phyloP scores from a whole-genome alignment of 2,329 filamentous ascomycete species.

The Neopestalotiopsis sp. region DNA sequence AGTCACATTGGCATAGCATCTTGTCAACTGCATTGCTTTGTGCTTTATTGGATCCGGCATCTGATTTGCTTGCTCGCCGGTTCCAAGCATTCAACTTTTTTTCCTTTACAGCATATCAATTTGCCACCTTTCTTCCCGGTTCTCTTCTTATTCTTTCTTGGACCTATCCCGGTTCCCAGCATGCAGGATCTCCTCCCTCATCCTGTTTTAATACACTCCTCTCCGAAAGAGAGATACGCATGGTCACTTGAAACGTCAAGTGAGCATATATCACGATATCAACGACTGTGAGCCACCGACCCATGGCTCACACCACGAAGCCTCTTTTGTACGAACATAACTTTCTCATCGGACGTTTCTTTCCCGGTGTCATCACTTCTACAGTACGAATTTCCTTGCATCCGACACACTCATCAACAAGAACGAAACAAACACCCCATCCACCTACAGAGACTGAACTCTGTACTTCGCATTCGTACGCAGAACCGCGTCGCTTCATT shows the following conservation, averaged over 20 bases:
- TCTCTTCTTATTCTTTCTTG: slow-evolving; percentile 14
- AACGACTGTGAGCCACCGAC: slow-evolving; percentile 25
- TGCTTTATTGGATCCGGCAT: slow-evolving; percentile 38
- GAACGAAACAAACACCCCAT: slow-evolving; percentile 10
- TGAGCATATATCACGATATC: slow-evolving; percentile 19
- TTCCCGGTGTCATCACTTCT: slow-evolving; percentile 25
- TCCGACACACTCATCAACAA: slow-evolving; percentile 24
- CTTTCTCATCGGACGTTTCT: slow-evolving; percentile 25
- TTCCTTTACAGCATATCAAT: slow-evolving; percentile 26
- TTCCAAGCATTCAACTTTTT: slow-evolving; percentile 27
- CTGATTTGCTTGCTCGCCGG: slow-evolving; percentile 30
- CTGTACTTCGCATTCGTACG: slow-evolving; percentile 20
- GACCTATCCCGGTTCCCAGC: background rate
- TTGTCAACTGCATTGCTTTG: slow-evolving; percentile 35
- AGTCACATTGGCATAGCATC: slow-evolving; percentile 38
- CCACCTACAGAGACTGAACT: background rate
- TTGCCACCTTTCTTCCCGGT: slow-evolving; percentile 13
- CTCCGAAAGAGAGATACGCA: slow-evolving; percentile 22
- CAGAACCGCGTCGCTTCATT: slow-evolving; percentile 15
- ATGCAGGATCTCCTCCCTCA: background rate
- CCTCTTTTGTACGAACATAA: slow-evolving; percentile 25
- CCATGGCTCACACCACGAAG: slow-evolving; percentile 24
- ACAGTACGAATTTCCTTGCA: slow-evolving; percentile 31
- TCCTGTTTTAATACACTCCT: slow-evolving; percentile 10
- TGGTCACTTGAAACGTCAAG: slow-evolving; percentile 19